phyloP scores from a whole-genome alignment of 257 asterid genomes.

The Solanum chmielewskii region DNA sequence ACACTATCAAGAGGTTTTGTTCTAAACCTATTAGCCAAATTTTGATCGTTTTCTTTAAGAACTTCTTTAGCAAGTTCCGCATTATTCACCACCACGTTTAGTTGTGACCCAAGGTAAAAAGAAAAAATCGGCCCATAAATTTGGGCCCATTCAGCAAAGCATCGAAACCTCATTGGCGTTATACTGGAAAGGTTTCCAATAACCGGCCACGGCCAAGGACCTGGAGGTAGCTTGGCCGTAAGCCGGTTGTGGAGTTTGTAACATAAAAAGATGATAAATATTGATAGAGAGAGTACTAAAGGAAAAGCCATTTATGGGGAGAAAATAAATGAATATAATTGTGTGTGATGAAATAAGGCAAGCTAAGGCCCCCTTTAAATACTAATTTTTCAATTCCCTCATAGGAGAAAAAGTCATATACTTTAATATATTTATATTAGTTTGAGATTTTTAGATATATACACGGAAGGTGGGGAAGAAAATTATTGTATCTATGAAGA shows the following conservation, averaged over 20 bases:
- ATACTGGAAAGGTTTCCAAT: slow-evolving; percentile 21
- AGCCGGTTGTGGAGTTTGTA: slow-evolving; percentile 30
- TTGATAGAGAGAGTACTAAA: slow-evolving; percentile 8
- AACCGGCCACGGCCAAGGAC: slow-evolving; percentile 21
- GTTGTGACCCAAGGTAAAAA: slow-evolving; percentile 19
- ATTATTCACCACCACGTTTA: slow-evolving; percentile 19
- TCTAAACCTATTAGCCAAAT: slow-evolving; percentile 21
- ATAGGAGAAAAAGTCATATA: background rate
- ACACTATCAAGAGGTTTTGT: slow-evolving; percentile 18
- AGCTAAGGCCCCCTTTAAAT: background rate
- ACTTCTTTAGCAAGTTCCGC: slow-evolving; percentile 23
- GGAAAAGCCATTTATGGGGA: slow-evolving; percentile 23
- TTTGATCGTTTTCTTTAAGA: slow-evolving; percentile 26
- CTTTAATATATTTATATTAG: background rate
- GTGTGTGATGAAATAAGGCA: background rate
- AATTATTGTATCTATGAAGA: background rate
- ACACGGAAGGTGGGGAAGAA: background rate
- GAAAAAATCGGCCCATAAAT: slow-evolving; percentile 21
- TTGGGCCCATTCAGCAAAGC: slow-evolving; percentile 22
- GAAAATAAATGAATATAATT: background rate
- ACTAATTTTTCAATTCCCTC: background rate
- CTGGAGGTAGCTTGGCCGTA: slow-evolving; percentile 30
- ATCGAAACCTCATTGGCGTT: slow-evolving; percentile 15
- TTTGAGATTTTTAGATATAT: background rate
- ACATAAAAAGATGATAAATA: slow-evolving; percentile 12